Percentiles rank a stretch among this genome's conserved stretches.
phyloP scores from a whole-genome alignment of 2,329 filamentous ascomycete species.

The Kalmusia sp. region DNA sequence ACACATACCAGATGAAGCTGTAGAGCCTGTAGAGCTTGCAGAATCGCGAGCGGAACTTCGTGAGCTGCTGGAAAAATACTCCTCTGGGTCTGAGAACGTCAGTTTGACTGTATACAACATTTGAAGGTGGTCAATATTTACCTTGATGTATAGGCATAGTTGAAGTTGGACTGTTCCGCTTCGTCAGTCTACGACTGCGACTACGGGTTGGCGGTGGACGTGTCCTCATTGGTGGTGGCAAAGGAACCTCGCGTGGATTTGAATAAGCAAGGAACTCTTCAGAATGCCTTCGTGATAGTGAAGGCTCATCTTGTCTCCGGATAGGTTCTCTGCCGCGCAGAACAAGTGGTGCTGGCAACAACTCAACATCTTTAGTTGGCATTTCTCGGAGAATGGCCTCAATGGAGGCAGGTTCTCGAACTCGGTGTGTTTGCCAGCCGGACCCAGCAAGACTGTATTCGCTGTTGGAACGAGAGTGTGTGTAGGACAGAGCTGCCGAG shows the following conservation, averaged over 20 bases:
- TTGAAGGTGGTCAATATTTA: neutral
- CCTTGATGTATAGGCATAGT: neutral
- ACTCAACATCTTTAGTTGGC: slow-evolving; percentile 1
- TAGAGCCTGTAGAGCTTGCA: slow-evolving; percentile 6
- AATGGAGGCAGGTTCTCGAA: slow-evolving; percentile 27
- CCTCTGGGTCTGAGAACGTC: slow-evolving; percentile 8
- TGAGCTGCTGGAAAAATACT: slow-evolving; percentile 15
- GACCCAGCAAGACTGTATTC: slow-evolving; percentile 13
- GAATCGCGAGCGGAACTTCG: slow-evolving; percentile 11
- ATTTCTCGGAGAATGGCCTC: slow-evolving; percentile 32
- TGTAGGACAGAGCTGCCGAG: slow-evolving; percentile 10
- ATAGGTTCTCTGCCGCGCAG: neutral
- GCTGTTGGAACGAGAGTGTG: slow-evolving; percentile 12
- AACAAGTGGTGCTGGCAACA: slow-evolving; percentile 11
- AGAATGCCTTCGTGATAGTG: neutral
- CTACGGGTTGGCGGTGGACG: neutral
- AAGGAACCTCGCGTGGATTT: slow-evolving; percentile 14
- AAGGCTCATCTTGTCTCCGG: neutral
- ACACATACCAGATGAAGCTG: slow-evolving; percentile 10
- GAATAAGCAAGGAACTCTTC: slow-evolving; percentile 14
- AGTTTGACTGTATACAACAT: neutral
- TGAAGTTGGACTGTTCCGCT: neutral
- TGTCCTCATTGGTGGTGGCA: slow-evolving; percentile 4
- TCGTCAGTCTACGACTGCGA: slow-evolving; percentile 1
- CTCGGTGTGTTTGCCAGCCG: slow-evolving; percentile 13